Base-by-base conservation (phyloP, 2,329 filamentous ascomycete genomes). In the Rutstroemia sp. region DNA sequence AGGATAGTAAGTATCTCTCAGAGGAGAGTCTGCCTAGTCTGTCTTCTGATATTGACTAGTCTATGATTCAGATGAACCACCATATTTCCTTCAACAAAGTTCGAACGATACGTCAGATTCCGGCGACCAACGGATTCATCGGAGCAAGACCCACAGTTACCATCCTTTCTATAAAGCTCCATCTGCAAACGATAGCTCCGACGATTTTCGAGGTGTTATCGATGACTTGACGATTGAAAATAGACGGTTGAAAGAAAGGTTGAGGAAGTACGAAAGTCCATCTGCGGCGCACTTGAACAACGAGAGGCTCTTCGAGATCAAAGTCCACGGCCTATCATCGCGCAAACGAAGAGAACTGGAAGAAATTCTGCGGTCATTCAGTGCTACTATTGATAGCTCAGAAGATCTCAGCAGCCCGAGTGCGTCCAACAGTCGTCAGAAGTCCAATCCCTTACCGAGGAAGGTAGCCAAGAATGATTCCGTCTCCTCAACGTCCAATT, bases 171-270 rank as follows among this genome's bases (percentile, higher is more conserved):
- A 49, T 18, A 12, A 54, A 18, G 46, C 55, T 4, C 23, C 57
- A 42, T 52, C 21, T 12, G 59, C 58, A n/a, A 60, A 58, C 47
- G 59, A 55, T 14, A 67, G 62, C 37, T 83, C 81, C 27, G 88
- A 88, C 56, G 89, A 92, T 56, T 92, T 84, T 59, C 79, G 90
- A 48, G 87, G 87, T 62, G 88, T 95, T 16, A 95, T 95, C 49
- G 90, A 95, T 65, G 90, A 95, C 67, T 71, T 95, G 58, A 95
- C 90, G 0, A 76, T 95, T 25, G 87, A 91, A 67, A 95, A 94
- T 68, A 88, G 90, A 69, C 85, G 83, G 52, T 70, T 95, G 59
- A 91, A 86, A 72, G 83, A 86, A 62, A 83, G 85, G 65, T 66
- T 95, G 54, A 86, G 81, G 65, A 85, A 81, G 53, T 88, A 88